Conservation (phyloP, 768 basidiomycete genomes). For the Suillus brevipes region DNA sequence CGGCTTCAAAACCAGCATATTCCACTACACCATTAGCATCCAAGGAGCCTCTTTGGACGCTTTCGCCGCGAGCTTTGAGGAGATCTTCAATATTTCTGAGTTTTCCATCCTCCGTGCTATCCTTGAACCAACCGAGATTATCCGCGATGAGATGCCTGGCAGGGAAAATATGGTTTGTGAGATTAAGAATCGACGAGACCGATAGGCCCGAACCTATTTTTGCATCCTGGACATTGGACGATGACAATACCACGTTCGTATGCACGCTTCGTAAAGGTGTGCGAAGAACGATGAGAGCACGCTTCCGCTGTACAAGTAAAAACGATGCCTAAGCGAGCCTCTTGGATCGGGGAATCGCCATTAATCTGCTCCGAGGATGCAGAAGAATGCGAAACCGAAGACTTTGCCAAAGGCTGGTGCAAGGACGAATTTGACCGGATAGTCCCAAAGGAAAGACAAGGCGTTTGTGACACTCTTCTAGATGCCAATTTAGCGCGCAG, state of each 20-base stretch:
- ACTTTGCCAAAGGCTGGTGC: neutral
- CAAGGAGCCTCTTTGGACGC: constrained; percentile 52
- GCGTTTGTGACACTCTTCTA: neutral
- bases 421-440: constrained; percentile 22
- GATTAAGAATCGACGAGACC: neutral
- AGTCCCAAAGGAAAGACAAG: constrained; percentile 30
- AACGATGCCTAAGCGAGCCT: constrained; percentile 71
- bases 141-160: constrained; percentile 83
- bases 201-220: constrained; percentile 63
- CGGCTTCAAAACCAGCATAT: constrained; percentile 34
- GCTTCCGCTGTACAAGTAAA: constrained; percentile 82
- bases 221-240: constrained; percentile 88
- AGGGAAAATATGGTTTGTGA: neutral
- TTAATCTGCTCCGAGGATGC: constrained; percentile 18
- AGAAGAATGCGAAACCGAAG: constrained; percentile 3
- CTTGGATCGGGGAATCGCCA: constrained; percentile 37
- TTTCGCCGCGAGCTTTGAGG: constrained; percentile 75
- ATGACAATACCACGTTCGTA: constrained; percentile 91
- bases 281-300: constrained; percentile 80
- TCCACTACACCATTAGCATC: constrained; percentile 57
- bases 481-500: neutral
- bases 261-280: constrained; percentile 80
- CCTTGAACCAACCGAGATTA: constrained; percentile 91
- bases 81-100: constrained; percentile 83
- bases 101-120: constrained; percentile 70